A percentile compares a stretch with the other conserved stretches of the same genome.
phyloP scores from a whole-genome alignment of 108 stramenopile species.

The Skeletonema tropicum region DNA sequence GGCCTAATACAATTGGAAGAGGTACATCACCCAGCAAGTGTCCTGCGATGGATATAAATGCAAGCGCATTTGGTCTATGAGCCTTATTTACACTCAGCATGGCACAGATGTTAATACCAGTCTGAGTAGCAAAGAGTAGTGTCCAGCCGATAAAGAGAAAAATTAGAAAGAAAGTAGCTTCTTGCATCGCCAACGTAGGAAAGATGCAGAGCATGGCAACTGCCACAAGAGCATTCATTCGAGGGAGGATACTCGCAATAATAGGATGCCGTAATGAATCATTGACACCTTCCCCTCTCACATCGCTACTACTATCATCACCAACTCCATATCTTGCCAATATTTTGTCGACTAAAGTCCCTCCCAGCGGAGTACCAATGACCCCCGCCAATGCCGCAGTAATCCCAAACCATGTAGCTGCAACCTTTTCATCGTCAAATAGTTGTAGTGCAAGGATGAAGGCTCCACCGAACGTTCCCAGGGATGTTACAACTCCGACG shows the following conservation, averaged over 20 bases:
- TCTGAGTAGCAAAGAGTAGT: constrained; percentile 50
- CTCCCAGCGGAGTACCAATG: constrained; percentile 41
- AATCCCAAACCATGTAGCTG: constrained; percentile 45
- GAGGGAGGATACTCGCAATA: constrained; percentile 36
- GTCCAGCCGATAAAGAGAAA: constrained; percentile 56
- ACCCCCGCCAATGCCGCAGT: constrained; percentile 42
- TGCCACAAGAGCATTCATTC: constrained; percentile 40
- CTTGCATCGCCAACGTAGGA: constrained; percentile 44
- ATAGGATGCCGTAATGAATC: constrained; percentile 39
- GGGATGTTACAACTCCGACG: constrained; percentile 40
- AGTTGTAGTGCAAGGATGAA: constrained; percentile 44
- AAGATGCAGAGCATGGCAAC: constrained; percentile 30
- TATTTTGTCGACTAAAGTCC: constrained; percentile 34
- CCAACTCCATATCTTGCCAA: constrained; percentile 22
- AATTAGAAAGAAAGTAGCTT: constrained; percentile 41
- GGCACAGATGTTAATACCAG: constrained; percentile 40
- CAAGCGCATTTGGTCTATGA: constrained; percentile 54
- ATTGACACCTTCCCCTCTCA: constrained; percentile 23
- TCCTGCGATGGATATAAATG: constrained; percentile 43
- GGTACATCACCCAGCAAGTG: constrained; percentile 52
- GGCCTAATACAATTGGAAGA: constrained; percentile 43
- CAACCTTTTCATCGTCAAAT: constrained; percentile 42
- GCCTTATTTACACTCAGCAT: constrained; percentile 44
- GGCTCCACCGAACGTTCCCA: constrained; percentile 51
- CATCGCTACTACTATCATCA: not conserved